Evolutionary conservation across 305 asterid species (phyloP).

Genomic region (Andrographis paniculata): DNA sequence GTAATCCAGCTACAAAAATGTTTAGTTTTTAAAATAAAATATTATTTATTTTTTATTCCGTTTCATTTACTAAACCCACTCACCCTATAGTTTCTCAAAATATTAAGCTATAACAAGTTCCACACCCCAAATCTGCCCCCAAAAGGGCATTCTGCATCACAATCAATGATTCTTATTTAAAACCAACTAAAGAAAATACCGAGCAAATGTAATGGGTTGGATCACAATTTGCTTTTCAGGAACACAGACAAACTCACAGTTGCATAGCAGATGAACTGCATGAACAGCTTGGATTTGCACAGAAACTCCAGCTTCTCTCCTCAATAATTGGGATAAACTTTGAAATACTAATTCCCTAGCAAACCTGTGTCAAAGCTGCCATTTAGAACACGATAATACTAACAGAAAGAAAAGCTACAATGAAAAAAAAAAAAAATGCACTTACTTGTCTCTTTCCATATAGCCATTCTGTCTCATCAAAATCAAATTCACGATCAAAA

Average conservation of each 20-base stretch:
- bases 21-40: too few relatives aligned
- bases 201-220: constrained; percentile 5
- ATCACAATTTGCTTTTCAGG: constrained; percentile 13
- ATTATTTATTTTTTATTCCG: too few relatives aligned
- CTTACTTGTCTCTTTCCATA: constrained; percentile 79
- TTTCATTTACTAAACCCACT: too few relatives aligned
- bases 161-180: too few relatives aligned
- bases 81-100: too few relatives aligned
- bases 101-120: too few relatives aligned
- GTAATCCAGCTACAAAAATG: too few relatives aligned
- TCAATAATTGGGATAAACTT: constrained; percentile 48
- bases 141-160: too few relatives aligned
- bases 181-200: neutral
- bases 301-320: constrained; percentile 56
- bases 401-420: constrained; percentile 13
- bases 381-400: constrained; percentile 12
- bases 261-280: constrained; percentile 69
- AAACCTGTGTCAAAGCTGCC: constrained; percentile 40
- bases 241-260: constrained; percentile 47
- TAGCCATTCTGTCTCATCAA: constrained; percentile 67
- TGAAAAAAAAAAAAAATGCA: constrained; percentile 19
- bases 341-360: constrained; percentile 44
- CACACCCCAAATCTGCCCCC: too few relatives aligned
- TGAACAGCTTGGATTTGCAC: constrained; percentile 71
- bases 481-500: constrained; percentile 69